Base-by-base conservation (phyloP, 106 monocot species). In the Cymbidium sinense region DNA sequence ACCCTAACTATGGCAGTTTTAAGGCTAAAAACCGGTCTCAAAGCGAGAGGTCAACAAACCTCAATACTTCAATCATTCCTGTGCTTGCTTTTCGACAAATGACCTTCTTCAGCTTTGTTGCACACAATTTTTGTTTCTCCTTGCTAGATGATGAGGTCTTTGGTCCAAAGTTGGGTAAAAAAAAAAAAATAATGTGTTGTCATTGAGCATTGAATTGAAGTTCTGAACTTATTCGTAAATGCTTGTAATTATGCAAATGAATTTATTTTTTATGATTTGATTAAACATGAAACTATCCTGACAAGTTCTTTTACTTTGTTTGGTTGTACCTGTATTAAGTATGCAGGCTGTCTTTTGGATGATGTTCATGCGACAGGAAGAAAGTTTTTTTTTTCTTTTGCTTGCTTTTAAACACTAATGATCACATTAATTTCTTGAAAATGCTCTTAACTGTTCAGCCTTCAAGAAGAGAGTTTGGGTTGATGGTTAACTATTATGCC, bases 401-500 rank as follows among this genome's bases (percentile, higher is more conserved):
- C 20, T 44, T 29, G 67, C 33, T 44, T 44, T 74, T 13, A 27
- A 37, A 29, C 20, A 5, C 37, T 71, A 23, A 39, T 37, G 36
- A 37, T 71, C 39, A 37, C 3, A 36, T 71, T 79, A 50, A 39
- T 70, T 76, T 69, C 43, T 34, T 79, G 51, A 81, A 47, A 65
- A 54, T 58, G 71, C 43, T 51, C 34, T 33, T 84, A 37, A 20
- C 64, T 71, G 65, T 50, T 79, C 87, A 99, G 99, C 95, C 99
- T 78, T 95, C 99, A 70, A 91, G 90, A 77, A 84, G 85, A 75
- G 99, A 99, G 71, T 99, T 78, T 79, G 94, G 99, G 4, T 85
- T 99, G 87, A 90, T 99, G 95, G 87, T 99, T 74, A 90, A 89
- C 65, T 95, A 84, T 77, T 99, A 99, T 77, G 94, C 89, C 64